Percentiles rank a stretch among this genome's conserved stretches.
Evolutionary conservation across 352 stramenopile genomes (phyloP).

Genomic region (Phytophthora podocarpi): DNA sequence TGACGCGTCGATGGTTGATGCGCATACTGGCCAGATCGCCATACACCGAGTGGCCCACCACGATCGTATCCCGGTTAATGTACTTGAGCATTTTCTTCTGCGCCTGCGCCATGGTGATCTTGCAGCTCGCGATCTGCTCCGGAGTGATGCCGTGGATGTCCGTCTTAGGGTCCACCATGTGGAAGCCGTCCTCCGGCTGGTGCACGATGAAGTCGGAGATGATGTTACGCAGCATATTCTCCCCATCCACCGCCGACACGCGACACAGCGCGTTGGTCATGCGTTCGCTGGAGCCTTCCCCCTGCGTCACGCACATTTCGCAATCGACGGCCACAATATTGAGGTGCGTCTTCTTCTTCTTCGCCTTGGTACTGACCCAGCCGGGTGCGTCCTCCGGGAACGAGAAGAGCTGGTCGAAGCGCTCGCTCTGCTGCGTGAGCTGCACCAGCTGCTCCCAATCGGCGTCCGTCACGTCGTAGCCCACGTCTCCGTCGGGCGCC

Average conservation of each 20-base stretch:
- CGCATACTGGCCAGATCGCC: conserved; percentile 75
- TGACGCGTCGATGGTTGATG: conserved; percentile 79
- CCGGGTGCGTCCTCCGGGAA: conserved; percentile 48
- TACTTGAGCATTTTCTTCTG: conserved; percentile 89
- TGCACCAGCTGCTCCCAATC: conserved; percentile 78
- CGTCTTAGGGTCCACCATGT: conserved; percentile 79
- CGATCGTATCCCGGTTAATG: conserved; percentile 80
- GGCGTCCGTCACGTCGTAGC: conserved; percentile 54
- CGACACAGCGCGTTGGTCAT: conserved; percentile 74
- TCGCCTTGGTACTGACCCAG: conserved; percentile 69
- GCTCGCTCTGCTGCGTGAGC: conserved; percentile 62
- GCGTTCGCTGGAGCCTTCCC: conserved; percentile 26
- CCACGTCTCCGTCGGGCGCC: conserved; percentile 45
- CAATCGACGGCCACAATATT: conserved; percentile 85
- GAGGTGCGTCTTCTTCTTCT: conserved; percentile 64
- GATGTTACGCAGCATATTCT: conserved; percentile 76
- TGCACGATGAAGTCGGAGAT: conserved; percentile 85
- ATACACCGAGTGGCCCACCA: conserved; percentile 84
- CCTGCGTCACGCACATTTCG: conserved; percentile 83
- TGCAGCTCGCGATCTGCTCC: conserved; percentile 68
- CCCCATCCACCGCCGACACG: conserved; percentile 81
- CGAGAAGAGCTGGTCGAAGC: conserved; percentile 62
- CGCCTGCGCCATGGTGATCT: conserved; percentile 74
- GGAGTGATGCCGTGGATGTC: conserved; percentile 86
- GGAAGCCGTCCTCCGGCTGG: conserved; percentile 64